Evolutionary conservation across 805 yeast species (phyloP), one percentile per base, ranked within the genome.

Genomic region (Starmerella scarabaei): DNA sequence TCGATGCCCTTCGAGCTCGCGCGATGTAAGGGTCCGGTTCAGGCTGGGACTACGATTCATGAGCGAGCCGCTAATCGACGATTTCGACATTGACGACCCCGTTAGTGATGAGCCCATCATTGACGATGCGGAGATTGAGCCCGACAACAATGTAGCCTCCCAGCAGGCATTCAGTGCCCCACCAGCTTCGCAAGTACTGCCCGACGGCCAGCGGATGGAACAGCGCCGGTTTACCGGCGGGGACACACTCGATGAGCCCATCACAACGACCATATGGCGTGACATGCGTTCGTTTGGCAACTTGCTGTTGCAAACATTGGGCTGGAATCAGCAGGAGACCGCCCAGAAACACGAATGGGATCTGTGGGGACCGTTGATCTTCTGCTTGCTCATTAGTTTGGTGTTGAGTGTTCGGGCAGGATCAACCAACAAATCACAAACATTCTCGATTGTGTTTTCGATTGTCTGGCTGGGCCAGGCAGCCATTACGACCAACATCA

Each of bases 231-330:
- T 68, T 53, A 55, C 73, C 17, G 84, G 84, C 2, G 80, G 81
- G 21, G 80, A 77, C 53, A 77, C 85, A 2, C 59, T 77, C 11
- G 83, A 78, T 52, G 85, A 77, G 58, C 81, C 84, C 0, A 77
- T 77, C 7, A 54, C 63, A 52, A 61, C 65, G 24, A 77, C 85
- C 0, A 57, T 77, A 6, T 49, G 60, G 51, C 60, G 75, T 28
- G 75, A 69, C 44, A 47, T 69, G 21, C 54, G 52, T 26, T 64
- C 67, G 3, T 70, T 68, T 20, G 71, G 71, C 1, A 51, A 55
- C 5, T 52, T 69, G 33, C 58, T 69, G 19, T 52, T 61, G 30
- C 64, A 62, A 43, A 71, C 69, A 0, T 49, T 69, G 8, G 66
- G 71, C 63, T 66, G 68, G 26, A 42, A 45, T 24, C 44, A 43